Conservation (phyloP, 2,329 filamentous ascomycete genomes). For the Chaetomiaceae sp. region DNA sequence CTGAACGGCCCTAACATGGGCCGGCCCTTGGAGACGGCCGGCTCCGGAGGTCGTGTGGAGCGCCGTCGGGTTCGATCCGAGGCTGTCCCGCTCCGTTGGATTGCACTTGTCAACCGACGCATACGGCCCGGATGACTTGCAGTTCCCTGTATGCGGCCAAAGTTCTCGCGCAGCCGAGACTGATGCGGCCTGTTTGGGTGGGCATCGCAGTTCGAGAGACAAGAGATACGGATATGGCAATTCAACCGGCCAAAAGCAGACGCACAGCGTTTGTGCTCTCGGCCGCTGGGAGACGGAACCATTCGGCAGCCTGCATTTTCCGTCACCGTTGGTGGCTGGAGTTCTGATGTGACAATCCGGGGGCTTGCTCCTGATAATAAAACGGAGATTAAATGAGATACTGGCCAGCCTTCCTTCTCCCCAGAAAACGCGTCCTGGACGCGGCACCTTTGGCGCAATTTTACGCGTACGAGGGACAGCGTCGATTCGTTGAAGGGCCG, state of each 20-base stretch:
- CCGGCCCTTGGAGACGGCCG: not conserved
- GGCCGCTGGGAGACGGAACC: constrained; percentile 3
- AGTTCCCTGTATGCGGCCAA: too few relatives aligned
- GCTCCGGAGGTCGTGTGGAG: constrained; percentile 3
- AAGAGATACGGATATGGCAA: too few relatives aligned
- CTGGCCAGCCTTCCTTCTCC: not conserved
- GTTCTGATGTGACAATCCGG: not conserved
- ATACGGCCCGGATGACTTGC: too few relatives aligned
- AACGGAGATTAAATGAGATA: not conserved
- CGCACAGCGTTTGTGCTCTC: not conserved
- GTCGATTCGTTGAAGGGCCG: too few relatives aligned
- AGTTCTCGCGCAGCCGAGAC: too few relatives aligned
- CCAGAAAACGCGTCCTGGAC: not conserved
- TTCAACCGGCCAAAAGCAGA: too few relatives aligned
- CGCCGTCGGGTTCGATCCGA: not conserved
- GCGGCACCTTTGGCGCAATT: not conserved
- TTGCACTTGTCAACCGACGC: too few relatives aligned
- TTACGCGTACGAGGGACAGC: not conserved
- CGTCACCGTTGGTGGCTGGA: not conserved
- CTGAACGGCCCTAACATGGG: not conserved
- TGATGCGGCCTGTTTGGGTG: too few relatives aligned
- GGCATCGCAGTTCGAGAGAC: too few relatives aligned
- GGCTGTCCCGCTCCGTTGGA: not conserved
- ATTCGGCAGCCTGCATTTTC: not conserved
- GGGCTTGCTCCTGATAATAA: not conserved